Evolutionary conservation across 1,284 basidiomycete species (phyloP), one percentile per base, ranked within the genome.

Genomic region (Ganoderma sp.): DNA sequence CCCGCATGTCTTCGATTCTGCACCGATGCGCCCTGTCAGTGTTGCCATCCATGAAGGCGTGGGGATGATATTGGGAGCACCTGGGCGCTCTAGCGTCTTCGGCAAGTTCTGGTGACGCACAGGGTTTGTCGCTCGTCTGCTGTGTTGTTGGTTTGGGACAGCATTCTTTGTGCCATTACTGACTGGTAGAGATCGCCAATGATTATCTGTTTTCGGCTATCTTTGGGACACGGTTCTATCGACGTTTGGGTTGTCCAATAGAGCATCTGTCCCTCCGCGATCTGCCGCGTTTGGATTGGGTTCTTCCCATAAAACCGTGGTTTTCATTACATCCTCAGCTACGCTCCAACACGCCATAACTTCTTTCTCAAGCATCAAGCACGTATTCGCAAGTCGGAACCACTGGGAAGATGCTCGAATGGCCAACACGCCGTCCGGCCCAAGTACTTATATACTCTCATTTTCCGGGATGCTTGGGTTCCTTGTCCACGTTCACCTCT

Each of bases 1-100:
- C 67, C 90, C 91, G 17, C 92, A 94, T 77, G 88, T 92, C 0
- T 92, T 86, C 71, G 92, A 93, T 76, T 88, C 88, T 12, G 84
- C 89, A 17, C 88, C 90, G 8, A 90, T 92, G 87, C 81, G 90
- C 25, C 90, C 91, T 2, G 91, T 93, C 32, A 91, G 88, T 75
- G 87, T 87, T 48, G 91, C 90, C 19, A 88, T 93, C 34, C 88
- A 90, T 72, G 88, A 88, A 69, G 89, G 90, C 7, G 84, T 91
- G 41, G 87, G 88, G 7, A 82, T 90, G 74, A 79, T 92, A 54
- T 77, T 91, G 6, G 84, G 88, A 3, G 71, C 81, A 14, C 74
- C 79, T 2, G 82, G 82, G 28, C 79, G 87, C 42, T 81, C 83
- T 3, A 90, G 89, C 74, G 86, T 91, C 43, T 85, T 92, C 75